phyloP scores from a whole-genome alignment of 768 basidiomycete genomes.

The Aureoboletus auriporus region DNA sequence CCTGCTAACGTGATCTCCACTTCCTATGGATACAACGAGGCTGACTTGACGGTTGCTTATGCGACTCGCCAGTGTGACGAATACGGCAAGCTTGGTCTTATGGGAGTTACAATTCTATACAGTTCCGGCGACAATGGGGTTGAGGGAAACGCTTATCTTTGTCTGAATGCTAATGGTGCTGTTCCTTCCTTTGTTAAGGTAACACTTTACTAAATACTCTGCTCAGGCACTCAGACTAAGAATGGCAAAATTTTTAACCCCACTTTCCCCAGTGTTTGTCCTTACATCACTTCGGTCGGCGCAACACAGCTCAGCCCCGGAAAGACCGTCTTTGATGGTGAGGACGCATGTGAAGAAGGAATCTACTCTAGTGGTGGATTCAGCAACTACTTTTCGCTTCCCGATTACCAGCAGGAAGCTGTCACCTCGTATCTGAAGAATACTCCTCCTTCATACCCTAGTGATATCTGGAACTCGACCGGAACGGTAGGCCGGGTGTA shows the following conservation, averaged over 20 bases:
- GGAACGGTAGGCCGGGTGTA: conserved; percentile 2
- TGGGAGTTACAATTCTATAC: conserved; percentile 45
- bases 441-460: conserved; percentile 39
- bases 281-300: conserved; percentile 65
- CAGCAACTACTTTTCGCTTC: conserved; percentile 49
- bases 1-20: conserved; percentile 40
- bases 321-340: conserved; percentile 40
- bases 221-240: conserved; percentile 31
- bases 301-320: conserved; percentile 51
- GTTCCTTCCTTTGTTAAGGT: not conserved
- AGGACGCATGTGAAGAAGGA: conserved; percentile 43
- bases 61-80: conserved; percentile 43
- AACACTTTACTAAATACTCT: not conserved
- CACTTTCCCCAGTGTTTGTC: conserved; percentile 45
- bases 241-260: conserved; percentile 58
- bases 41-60: conserved; percentile 32
- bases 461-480: not conserved
- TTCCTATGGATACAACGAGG: conserved; percentile 38
- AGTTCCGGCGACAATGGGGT: conserved; percentile 40
- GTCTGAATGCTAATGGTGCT: conserved; percentile 38
- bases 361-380: conserved; percentile 54
- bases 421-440: conserved; percentile 43
- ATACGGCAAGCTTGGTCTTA: conserved; percentile 46
- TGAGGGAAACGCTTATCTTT: conserved; percentile 32
- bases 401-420: conserved; percentile 48